A percentile compares a stretch with the other conserved stretches of the same genome.
These are phyloP conservation scores for Scedosporium apiospermum DNA, from an alignment of 2,329 filamentous ascomycete species.

Conservation along the genomic window DNA sequence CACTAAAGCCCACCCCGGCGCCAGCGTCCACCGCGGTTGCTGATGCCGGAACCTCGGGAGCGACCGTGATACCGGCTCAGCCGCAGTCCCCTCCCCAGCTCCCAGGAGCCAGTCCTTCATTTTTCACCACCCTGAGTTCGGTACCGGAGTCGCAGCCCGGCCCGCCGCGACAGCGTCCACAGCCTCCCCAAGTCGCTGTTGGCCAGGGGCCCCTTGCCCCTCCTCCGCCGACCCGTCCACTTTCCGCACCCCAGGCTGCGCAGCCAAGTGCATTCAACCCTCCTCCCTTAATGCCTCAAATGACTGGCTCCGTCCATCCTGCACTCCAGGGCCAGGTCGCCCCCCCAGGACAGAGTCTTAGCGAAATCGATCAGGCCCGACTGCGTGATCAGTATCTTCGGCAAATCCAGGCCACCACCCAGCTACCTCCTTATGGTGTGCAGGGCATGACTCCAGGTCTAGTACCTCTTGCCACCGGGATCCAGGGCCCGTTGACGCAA, in stretches of 20 bases:
- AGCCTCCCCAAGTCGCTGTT: slow-evolving; percentile 54
- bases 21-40: slow-evolving; percentile 13
- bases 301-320: slow-evolving; percentile 54
- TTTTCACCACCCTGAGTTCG: slow-evolving; percentile 37
- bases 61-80: slow-evolving; percentile 7
- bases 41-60: slow-evolving; percentile 7
- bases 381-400: slow-evolving; percentile 51
- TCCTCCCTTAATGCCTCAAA: slow-evolving; percentile 70
- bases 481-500: slow-evolving; percentile 30
- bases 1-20: slow-evolving; percentile 38
- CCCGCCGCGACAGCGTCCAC: slow-evolving; percentile 55
- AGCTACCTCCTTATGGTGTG: slow-evolving; percentile 25
- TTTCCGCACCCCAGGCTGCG: slow-evolving; percentile 79
- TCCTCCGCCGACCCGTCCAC: slow-evolving; percentile 65
- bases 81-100: slow-evolving; percentile 29
- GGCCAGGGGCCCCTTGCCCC: slow-evolving; percentile 60
- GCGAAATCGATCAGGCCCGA: slow-evolving; percentile 59
- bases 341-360: slow-evolving; percentile 65
- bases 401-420: slow-evolving; percentile 32
- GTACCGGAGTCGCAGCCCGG: background rate
- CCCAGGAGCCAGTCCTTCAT: slow-evolving; percentile 47
- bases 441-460: slow-evolving; percentile 17
- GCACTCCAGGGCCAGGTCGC: slow-evolving; percentile 50
- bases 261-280: slow-evolving; percentile 65
- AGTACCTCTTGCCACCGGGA: slow-evolving; percentile 25